These are phyloP conservation scores for Myxozyma melibiosi DNA, from an alignment of 805 yeast species.

Conservation along the genomic window DNA sequence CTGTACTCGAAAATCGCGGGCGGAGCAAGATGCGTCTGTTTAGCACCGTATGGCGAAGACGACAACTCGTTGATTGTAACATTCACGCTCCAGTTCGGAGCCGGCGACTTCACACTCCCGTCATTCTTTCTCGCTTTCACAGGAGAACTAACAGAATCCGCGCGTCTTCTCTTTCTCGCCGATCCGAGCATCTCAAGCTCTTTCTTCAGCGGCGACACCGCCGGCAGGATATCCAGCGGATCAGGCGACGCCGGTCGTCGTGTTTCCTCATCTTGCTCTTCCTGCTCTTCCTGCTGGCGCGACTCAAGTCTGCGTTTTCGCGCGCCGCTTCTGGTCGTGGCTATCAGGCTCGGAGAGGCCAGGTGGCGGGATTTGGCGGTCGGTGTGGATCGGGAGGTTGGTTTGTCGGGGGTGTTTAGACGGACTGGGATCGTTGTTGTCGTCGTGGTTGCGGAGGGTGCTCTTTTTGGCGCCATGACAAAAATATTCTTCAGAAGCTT, in stretches of 20 bases:
- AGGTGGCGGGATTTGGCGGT: conserved; percentile 6
- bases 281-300: neutral
- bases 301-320: neutral
- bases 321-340: conserved; percentile 2
- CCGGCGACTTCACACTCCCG: neutral
- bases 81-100: conserved; percentile 23
- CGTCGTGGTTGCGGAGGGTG: conserved; percentile 3
- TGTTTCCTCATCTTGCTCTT: neutral
- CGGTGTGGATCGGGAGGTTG: conserved; percentile 18
- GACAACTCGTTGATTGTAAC: conserved; percentile 19
- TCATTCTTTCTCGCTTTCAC: neutral
- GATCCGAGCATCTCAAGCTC: neutral
- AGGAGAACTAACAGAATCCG: neutral
- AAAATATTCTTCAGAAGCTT: too few species aligned
- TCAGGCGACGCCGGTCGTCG: conserved; percentile 18
- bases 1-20: neutral
- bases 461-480: neutral
- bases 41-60: neutral
- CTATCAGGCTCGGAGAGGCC: neutral
- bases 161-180: neutral
- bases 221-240: conserved; percentile 24
- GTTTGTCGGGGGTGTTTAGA: conserved; percentile 17
- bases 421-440: conserved; percentile 10
- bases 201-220: conserved; percentile 22
- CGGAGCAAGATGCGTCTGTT: neutral